Evolutionary conservation across 176 grass and related monocot genomes (phyloP).

Genomic region (Pontederia crassipes): DNA sequence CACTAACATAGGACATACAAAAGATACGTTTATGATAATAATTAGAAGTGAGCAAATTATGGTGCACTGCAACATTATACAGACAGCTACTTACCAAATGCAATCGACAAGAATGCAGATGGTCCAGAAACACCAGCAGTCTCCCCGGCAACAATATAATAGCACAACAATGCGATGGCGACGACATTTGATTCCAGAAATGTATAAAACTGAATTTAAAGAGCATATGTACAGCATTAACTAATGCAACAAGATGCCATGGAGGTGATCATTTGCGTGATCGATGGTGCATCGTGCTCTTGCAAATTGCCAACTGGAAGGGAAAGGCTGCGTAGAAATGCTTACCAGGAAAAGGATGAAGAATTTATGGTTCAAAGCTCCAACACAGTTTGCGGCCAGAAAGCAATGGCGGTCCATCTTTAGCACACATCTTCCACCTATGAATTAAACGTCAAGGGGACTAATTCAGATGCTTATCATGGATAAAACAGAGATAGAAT

Average conservation of each 20-base stretch:
- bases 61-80: no score
- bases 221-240: no score
- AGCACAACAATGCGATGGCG: background rate
- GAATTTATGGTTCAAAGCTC: slow-evolving; percentile 1
- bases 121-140: background rate
- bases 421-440: background rate
- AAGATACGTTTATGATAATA: no score
- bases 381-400: background rate
- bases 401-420: background rate
- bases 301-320: background rate
- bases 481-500: background rate
- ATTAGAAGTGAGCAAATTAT: background rate
- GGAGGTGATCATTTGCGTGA: no score
- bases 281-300: no score
- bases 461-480: background rate
- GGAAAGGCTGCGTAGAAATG: no score
- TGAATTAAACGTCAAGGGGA: background rate
- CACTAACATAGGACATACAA: no score
- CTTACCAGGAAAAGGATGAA: slow-evolving; percentile 1
- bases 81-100: no score
- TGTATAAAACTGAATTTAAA: background rate
- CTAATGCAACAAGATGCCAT: no score
- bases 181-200: background rate
- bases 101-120: background rate
- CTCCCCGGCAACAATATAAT: background rate